Evolutionary conservation across 352 stramenopile genomes (phyloP), one percentile per base, ranked within the genome.

Genomic region (Pythium scleroteichum): DNA sequence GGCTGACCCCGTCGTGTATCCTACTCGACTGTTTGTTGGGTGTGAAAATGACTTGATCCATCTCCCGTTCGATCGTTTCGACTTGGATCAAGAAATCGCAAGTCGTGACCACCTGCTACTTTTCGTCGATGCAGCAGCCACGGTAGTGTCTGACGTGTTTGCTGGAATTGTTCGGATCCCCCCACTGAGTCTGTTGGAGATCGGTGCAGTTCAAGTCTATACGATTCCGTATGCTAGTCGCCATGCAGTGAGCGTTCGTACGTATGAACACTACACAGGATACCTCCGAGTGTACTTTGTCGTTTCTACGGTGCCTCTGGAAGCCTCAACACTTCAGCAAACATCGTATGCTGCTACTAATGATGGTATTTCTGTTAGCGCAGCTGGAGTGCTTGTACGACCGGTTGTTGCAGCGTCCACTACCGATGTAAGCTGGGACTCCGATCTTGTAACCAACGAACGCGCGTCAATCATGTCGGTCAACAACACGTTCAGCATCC

Each of bases 201-300:
- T 61, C 27, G 52, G 44, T 1, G 29, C 53, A 2, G 61, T 71
- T 19, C 58, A 72, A 29, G 55, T 77, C 20, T 83, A 83, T 24
- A 44, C 57, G 20, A 66, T 83, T 32, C 74, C 74, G 17, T 80
- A 78, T 22, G 42, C 48, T n/a, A 33, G 66, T 27, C 61, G 69
- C 10, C 58, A 79, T 19, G 55, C 63, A 0, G 27, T 83, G 24
- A 75, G 41, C 32, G 57, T 83, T 33, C 71, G 74, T 0, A 64
- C 69, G 4, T 61, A 56, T 35, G 29, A 73, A n/a, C 68, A 67
- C 24, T 78, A 62, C 61, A 70, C 72, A 1, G 74, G 74, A 2
- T 78, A 68, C 29, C 48, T 83, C 45, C 73, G 69, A 12, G n/a
- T 80, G 14, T 77, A 76, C 50, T 66, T 75, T 22, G 69, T 83